These are phyloP conservation scores for Pestalotiopsis sp. DNA, from an alignment of 2,329 filamentous ascomycete species.

Conservation along the genomic window DNA sequence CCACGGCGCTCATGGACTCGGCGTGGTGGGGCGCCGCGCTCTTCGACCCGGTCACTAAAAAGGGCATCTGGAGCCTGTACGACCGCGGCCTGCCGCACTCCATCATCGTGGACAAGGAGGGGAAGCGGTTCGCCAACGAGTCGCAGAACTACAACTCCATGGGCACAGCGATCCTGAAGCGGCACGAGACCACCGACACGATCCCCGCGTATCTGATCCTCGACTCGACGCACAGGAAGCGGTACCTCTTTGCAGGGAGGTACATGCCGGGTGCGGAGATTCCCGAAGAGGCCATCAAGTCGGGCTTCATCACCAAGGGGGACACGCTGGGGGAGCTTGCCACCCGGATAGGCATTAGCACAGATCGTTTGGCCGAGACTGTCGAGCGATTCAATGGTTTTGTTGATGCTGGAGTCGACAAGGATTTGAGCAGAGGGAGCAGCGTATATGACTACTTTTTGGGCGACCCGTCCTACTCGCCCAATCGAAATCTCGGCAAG, in stretches of 20 bases:
- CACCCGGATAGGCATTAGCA: slow-evolving; percentile 22
- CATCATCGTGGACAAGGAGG: slow-evolving; percentile 34
- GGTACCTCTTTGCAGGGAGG: slow-evolving; percentile 20
- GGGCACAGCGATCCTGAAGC: slow-evolving; percentile 18
- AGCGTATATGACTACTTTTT: slow-evolving; percentile 31
- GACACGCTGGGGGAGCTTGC: slow-evolving; percentile 27
- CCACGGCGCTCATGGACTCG: slow-evolving; percentile 31
- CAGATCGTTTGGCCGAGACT: slow-evolving; percentile 21
- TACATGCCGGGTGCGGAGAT: background rate
- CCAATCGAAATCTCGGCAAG: slow-evolving; percentile 31
- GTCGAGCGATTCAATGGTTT: slow-evolving; percentile 30
- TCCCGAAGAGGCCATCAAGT: background rate
- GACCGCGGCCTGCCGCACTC: slow-evolving; percentile 32
- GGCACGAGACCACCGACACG: slow-evolving; percentile 11
- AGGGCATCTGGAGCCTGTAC: slow-evolving; percentile 23
- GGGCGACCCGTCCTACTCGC: slow-evolving; percentile 28
- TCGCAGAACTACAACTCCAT: slow-evolving; percentile 29
- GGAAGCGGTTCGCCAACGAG: slow-evolving; percentile 35
- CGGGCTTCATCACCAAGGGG: slow-evolving; percentile 19
- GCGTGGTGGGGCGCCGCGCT: slow-evolving; percentile 36
- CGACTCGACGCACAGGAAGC: slow-evolving; percentile 30
- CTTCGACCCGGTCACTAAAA: slow-evolving; percentile 22
- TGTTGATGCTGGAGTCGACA: slow-evolving; percentile 27
- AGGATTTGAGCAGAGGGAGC: slow-evolving; percentile 33
- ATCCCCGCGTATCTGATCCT: slow-evolving; percentile 33